Percentiles rank a stretch among this genome's conserved stretches.
Conservation (phyloP, 2,329 filamentous ascomycete genomes). For the Fusarium nanum region DNA sequence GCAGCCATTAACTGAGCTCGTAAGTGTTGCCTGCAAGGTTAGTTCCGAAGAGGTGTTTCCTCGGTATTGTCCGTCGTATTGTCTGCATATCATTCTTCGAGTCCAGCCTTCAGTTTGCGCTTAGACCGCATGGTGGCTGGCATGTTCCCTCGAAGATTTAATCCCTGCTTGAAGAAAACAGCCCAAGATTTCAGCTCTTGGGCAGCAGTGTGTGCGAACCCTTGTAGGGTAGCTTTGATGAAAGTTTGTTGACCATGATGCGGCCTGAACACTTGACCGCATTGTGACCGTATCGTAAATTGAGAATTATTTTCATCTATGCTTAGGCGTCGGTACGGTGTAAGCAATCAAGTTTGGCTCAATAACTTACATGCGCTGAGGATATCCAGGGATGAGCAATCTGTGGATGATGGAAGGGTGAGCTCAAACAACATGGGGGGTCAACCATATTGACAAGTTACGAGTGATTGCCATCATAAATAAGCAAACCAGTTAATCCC, state of each 20-base stretch:
- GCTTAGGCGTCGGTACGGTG: background rate
- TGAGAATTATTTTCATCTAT: background rate
- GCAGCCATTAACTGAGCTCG: background rate
- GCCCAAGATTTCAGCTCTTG: constrained; percentile 1
- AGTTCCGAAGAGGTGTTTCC: background rate
- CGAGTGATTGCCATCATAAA: background rate
- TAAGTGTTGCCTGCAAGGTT: background rate
- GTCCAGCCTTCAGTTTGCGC: constrained; percentile 13
- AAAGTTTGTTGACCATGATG: background rate
- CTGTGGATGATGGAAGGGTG: background rate
- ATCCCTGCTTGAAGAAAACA: constrained; percentile 14
- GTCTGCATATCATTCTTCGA: constrained; percentile 4
- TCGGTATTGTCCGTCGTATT: background rate
- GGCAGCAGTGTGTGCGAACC: background rate
- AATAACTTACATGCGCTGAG: background rate
- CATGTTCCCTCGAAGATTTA: constrained; percentile 17
- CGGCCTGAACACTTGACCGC: constrained; percentile 3
- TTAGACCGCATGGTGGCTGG: constrained; percentile 26
- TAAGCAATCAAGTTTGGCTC: background rate
- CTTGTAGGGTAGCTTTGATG: constrained; percentile 11
- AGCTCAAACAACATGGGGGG: background rate
- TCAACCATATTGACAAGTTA: background rate
- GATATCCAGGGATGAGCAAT: background rate
- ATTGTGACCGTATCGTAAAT: background rate
- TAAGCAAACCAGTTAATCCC: background rate